Evolutionary conservation across 257 asterid species (phyloP).

Genomic region (Datura wrightii): DNA sequence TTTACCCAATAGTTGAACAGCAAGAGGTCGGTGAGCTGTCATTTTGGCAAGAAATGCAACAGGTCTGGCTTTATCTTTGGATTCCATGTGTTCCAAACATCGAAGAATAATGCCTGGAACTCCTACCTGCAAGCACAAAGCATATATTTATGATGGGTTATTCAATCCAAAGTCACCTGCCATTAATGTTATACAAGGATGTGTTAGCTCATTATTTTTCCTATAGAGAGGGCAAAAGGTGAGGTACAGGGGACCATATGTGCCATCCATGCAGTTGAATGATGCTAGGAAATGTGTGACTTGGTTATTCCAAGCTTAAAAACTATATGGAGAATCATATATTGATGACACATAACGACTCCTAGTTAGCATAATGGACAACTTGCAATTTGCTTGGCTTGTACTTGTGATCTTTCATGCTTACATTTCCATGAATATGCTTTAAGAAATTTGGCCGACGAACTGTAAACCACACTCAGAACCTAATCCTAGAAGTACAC

Average conservation of each 20-base stretch:
- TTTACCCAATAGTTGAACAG: conserved; percentile 81
- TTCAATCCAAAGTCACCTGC: conserved; percentile 16
- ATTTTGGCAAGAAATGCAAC: conserved; percentile 93
- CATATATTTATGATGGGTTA: conserved; percentile 32
- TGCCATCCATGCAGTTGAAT: background rate
- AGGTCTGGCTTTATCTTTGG: conserved; percentile 73
- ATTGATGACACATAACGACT: conserved; percentile 4
- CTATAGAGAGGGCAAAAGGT: background rate
- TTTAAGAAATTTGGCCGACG: background rate
- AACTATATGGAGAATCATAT: conserved; percentile 14
- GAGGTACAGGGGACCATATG: background rate
- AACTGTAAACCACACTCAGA: background rate
- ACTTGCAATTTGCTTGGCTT: conserved; percentile 21
- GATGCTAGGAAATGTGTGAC: background rate
- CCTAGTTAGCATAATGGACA: background rate
- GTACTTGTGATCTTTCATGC: conserved; percentile 6
- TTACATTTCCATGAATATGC: conserved; percentile 3
- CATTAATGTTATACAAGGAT: background rate
- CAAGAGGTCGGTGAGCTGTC: conserved; percentile 76
- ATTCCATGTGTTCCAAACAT: conserved; percentile 82
- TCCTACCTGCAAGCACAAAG: conserved; percentile 57
- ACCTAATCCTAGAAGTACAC: conserved; percentile 20
- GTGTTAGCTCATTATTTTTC: background rate
- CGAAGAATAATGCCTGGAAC: conserved; percentile 72
- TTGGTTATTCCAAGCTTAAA: conserved; percentile 21